A percentile compares a stretch with the other conserved stretches of the same genome.
These are phyloP conservation scores for Saccharomyces hybrid DNA, from an alignment of 1,139 yeast genomes.

Conservation along the genomic window DNA sequence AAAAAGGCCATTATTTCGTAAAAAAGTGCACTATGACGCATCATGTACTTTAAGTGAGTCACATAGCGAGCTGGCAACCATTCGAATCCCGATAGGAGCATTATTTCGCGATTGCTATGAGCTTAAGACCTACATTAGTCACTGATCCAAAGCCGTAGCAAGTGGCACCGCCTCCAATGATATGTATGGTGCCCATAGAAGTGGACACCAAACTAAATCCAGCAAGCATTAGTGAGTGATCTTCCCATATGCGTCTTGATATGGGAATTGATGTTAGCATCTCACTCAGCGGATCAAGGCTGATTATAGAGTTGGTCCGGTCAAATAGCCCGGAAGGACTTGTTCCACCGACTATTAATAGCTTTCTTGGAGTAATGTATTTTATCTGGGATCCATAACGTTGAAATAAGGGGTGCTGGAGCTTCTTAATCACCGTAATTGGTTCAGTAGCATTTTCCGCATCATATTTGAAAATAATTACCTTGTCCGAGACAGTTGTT, in stretches of 20 bases:
- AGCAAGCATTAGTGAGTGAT: slow-evolving; percentile 40
- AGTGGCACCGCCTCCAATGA: slow-evolving; percentile 73
- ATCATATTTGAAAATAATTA: slow-evolving; percentile 14
- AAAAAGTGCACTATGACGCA: neutral
- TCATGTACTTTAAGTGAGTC: slow-evolving; percentile 16
- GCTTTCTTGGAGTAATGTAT: slow-evolving; percentile 25
- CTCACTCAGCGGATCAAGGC: slow-evolving; percentile 29
- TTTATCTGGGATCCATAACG: slow-evolving; percentile 45
- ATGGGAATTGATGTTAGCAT: slow-evolving; percentile 30
- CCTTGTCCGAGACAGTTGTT: slow-evolving; percentile 18
- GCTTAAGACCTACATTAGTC: slow-evolving; percentile 39
- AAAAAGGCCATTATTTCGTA: neutral
- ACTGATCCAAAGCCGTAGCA: slow-evolving; percentile 79
- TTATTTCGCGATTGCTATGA: neutral
- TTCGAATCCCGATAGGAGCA: neutral
- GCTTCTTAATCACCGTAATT: slow-evolving; percentile 5
- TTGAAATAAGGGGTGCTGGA: slow-evolving; percentile 28
- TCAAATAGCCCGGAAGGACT: slow-evolving; percentile 37
- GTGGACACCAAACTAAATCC: slow-evolving; percentile 44
- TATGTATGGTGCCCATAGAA: slow-evolving; percentile 20
- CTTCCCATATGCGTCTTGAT: slow-evolving; percentile 35
- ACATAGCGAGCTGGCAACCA: slow-evolving; percentile 10
- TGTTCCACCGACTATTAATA: slow-evolving; percentile 58
- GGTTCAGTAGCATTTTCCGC: neutral
- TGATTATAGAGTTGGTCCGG: slow-evolving; percentile 36